Percentiles rank a stretch among this genome's conserved stretches.
phyloP scores from a whole-genome alignment of 768 basidiomycete species.

The Suillus subaureus region DNA sequence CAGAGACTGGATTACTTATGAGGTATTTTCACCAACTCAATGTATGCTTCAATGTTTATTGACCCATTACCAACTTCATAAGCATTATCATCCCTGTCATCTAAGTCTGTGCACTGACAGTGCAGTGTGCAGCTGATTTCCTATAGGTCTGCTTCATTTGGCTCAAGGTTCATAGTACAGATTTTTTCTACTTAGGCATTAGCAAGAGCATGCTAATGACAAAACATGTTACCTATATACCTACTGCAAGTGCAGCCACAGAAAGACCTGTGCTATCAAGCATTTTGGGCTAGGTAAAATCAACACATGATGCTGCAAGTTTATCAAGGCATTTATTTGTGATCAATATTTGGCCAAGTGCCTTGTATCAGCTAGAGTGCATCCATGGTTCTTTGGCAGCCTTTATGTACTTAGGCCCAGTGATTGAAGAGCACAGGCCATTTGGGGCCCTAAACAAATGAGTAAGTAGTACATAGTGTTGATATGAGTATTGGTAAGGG shows the following conservation, averaged over 20 bases:
- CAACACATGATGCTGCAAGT: conserved; percentile 15
- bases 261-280: conserved; percentile 7
- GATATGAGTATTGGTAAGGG: conserved; percentile 21
- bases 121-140: no score
- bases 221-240: no score
- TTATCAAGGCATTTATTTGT: conserved; percentile 29
- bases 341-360: conserved; percentile 18
- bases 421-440: conserved; percentile 27
- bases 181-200: no score
- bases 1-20: conserved; percentile 3
- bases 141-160: no score
- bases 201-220: no score
- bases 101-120: no score
- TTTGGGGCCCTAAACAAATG: conserved; percentile 29
- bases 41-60: conserved; percentile 6
- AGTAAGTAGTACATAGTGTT: conserved; percentile 21
- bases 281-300: conserved; percentile 23
- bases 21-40: conserved; percentile 13
- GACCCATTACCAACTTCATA: no score
- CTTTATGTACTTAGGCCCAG: conserved; percentile 19
- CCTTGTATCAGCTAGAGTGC: conserved; percentile 7
- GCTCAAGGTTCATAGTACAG: no score
- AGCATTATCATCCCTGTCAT: no score
- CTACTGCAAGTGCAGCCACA: neutral
- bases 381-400: conserved; percentile 31